Evolutionary conservation across 805 yeast species (phyloP).

Genomic region (Candida koratica): DNA sequence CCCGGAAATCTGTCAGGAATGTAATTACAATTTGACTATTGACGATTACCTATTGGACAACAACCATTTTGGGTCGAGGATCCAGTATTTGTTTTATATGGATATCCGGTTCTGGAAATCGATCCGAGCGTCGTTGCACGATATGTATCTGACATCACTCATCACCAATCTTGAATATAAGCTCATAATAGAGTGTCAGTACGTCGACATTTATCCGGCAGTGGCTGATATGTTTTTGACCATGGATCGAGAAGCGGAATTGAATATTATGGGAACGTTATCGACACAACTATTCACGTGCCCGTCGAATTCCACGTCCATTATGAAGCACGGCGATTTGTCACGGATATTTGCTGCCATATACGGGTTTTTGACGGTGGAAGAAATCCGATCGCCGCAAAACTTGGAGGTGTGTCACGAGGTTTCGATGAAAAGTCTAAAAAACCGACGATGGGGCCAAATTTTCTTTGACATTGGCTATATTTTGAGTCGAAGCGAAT

Average conservation of each 20-base stretch:
- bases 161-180: constrained; percentile 58
- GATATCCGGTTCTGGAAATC: constrained; percentile 73
- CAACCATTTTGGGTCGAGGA: constrained; percentile 47
- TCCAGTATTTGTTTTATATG: constrained; percentile 57
- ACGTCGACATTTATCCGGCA: constrained; percentile 77
- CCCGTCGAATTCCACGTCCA: constrained; percentile 69
- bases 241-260: constrained; percentile 85
- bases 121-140: constrained; percentile 55
- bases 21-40: constrained; percentile 40
- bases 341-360: constrained; percentile 59
- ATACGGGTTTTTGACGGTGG: constrained; percentile 57
- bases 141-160: constrained; percentile 59
- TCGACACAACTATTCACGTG: constrained; percentile 88
- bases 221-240: constrained; percentile 65
- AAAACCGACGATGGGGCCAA: constrained; percentile 74
- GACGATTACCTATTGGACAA: constrained; percentile 23
- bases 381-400: constrained; percentile 44
- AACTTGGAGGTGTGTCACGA: constrained; percentile 35
- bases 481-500: constrained; percentile 64
- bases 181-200: constrained; percentile 64
- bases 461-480: constrained; percentile 77
- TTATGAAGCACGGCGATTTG: constrained; percentile 61
- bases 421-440: constrained; percentile 45
- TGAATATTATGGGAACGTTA: constrained; percentile 65
- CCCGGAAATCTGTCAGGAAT: constrained; percentile 38